These are phyloP conservation scores for Candida lessepsii DNA, from an alignment of 805 yeast species.

Conservation along the genomic window DNA sequence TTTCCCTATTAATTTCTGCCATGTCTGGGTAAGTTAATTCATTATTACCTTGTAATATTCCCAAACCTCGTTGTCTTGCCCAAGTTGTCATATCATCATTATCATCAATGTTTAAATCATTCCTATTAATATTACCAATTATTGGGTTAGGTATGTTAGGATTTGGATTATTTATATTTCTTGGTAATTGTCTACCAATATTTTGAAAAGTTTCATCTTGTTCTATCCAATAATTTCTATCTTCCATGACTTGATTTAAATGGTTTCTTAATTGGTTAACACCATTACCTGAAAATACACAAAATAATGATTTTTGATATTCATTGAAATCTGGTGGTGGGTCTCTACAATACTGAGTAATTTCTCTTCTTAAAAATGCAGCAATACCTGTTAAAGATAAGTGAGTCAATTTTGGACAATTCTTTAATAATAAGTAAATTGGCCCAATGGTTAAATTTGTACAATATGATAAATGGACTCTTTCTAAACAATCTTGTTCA, in stretches of 20 bases:
- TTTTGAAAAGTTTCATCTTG: slow-evolving; percentile 32
- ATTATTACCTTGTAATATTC: slow-evolving; percentile 19
- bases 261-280: slow-evolving; percentile 73
- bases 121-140: slow-evolving; percentile 1
- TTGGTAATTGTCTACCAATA: slow-evolving; percentile 23
- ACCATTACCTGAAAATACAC: slow-evolving; percentile 92
- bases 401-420: slow-evolving; percentile 86
- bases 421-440: slow-evolving; percentile 66
- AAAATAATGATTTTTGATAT: slow-evolving; percentile 79
- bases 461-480: slow-evolving; percentile 93
- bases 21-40: slow-evolving; percentile 20
- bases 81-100: slow-evolving; percentile 25
- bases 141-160: not conserved
- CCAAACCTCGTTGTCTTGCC: slow-evolving; percentile 32
- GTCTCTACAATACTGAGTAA: slow-evolving; percentile 82
- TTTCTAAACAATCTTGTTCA: slow-evolving; percentile 77
- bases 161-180: slow-evolving; percentile 7
- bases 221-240: slow-evolving; percentile 31
- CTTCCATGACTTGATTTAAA: slow-evolving; percentile 48
- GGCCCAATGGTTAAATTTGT: slow-evolving; percentile 77
- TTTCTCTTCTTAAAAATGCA: slow-evolving; percentile 83
- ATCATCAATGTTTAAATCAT: slow-evolving; percentile 3
- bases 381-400: slow-evolving; percentile 88
- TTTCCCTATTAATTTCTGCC: slow-evolving; percentile 29
- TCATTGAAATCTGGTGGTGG: slow-evolving; percentile 92